Conservation (phyloP, 2,329 filamentous ascomycete species). For the Tetracladium maxilliforme region DNA sequence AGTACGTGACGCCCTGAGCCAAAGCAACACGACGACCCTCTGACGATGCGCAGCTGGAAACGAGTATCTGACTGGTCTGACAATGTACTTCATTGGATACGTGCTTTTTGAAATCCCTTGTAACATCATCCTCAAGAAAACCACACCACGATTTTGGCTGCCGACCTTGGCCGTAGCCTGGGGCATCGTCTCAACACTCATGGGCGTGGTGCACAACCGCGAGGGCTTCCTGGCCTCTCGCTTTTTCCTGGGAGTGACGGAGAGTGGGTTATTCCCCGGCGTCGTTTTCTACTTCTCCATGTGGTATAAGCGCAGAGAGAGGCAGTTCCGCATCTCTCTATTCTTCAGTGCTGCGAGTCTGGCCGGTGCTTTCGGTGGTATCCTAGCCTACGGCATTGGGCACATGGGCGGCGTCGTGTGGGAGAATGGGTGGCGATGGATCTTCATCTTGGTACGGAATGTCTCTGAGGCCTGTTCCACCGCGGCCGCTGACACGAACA, state of each 20-base stretch:
- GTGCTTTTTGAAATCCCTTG: constrained; percentile 44
- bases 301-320: constrained; percentile 37
- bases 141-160: constrained; percentile 40
- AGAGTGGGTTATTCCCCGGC: constrained; percentile 35
- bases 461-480: constrained; percentile 30
- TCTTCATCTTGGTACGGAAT: constrained; percentile 41
- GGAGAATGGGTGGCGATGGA: constrained; percentile 39
- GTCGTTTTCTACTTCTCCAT: constrained; percentile 34
- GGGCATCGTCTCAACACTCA: constrained; percentile 37
- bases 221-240: constrained; percentile 35
- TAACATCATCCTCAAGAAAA: constrained; percentile 46
- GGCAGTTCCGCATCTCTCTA: constrained; percentile 37
- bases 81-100: constrained; percentile 50
- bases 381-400: constrained; percentile 39
- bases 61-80: constrained; percentile 50
- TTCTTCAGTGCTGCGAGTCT: constrained; percentile 40
- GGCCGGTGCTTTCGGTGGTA: constrained; percentile 40
- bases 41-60: constrained; percentile 27
- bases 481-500: constrained; percentile 21
- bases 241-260: constrained; percentile 39
- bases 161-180: constrained; percentile 39
- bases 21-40: constrained; percentile 11
- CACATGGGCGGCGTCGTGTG: constrained; percentile 36
- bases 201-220: constrained; percentile 32
- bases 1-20: constrained; percentile 24